Percentiles rank a stretch among this genome's conserved stretches.
Evolutionary conservation across 371 early-diverging fungal genomes (phyloP).

Genomic region (Antonospora locustae): DNA sequence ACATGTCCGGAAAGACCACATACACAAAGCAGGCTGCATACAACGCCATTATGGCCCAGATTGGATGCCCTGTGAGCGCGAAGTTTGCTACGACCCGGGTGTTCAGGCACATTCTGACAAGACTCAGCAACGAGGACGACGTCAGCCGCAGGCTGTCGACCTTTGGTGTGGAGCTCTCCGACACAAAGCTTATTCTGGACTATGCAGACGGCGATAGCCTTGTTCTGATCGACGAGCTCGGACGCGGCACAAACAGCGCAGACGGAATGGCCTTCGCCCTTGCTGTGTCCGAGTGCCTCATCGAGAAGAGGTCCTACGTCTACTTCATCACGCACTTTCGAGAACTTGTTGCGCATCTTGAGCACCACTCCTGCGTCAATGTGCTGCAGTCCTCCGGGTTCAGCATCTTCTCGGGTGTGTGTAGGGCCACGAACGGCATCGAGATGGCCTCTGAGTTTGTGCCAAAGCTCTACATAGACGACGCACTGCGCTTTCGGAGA

Average conservation of each 20-base stretch:
- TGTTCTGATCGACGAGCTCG: slow-evolving; percentile 46
- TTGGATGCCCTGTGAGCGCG: slow-evolving; percentile 1
- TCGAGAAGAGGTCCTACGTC: slow-evolving; percentile 9
- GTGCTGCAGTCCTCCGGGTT: not conserved
- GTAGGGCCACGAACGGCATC: not conserved
- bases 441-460: not conserved
- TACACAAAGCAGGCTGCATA: slow-evolving; percentile 1
- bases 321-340: slow-evolving; percentile 44
- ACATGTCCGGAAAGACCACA: slow-evolving; percentile 10
- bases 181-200: not conserved
- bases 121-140: not conserved
- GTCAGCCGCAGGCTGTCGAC: not conserved
- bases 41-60: not conserved
- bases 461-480: not conserved
- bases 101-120: slow-evolving; percentile 4
- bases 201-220: slow-evolving; percentile 15
- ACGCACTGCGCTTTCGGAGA: not conserved
- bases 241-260: slow-evolving; percentile 41
- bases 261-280: slow-evolving; percentile 38
- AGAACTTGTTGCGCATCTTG: slow-evolving; percentile 17
- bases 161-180: slow-evolving; percentile 3
- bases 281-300: slow-evolving; percentile 20
- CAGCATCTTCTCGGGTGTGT: not conserved
- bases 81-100: not conserved
- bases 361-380: slow-evolving; percentile 1